Evolutionary conservation across 768 basidiomycete genomes (phyloP).

Genomic region (Panaeolus papilionaceus): DNA sequence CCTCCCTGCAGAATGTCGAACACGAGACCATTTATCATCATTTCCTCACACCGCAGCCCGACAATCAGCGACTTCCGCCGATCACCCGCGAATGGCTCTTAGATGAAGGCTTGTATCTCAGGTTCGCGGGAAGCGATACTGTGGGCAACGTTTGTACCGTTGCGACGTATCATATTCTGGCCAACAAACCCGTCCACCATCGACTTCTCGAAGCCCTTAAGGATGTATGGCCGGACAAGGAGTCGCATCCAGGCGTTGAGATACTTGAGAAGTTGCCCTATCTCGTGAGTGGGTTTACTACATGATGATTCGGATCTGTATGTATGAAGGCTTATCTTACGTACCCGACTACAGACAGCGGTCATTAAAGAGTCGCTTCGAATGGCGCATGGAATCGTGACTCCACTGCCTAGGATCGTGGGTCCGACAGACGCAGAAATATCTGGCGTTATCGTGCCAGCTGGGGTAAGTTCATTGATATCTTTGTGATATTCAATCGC

Average conservation of each 20-base stretch:
- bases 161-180: conserved; percentile 42
- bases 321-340: neutral
- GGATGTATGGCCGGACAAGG: conserved; percentile 48
- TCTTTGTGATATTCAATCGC: neutral
- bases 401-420: conserved; percentile 46
- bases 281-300: conserved; percentile 38
- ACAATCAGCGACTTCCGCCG: conserved; percentile 37
- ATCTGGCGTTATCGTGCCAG: conserved; percentile 41
- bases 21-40: conserved; percentile 47
- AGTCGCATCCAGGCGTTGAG: conserved; percentile 37
- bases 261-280: conserved; percentile 52
- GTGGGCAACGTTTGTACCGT: conserved; percentile 46
- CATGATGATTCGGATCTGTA: neutral
- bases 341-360: conserved; percentile 41
- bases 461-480: conserved; percentile 36
- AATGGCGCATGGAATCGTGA: conserved; percentile 45
- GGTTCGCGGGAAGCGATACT: conserved; percentile 52
- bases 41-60: conserved; percentile 38
- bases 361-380: conserved; percentile 54
- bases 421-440: conserved; percentile 40
- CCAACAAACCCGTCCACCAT: conserved; percentile 33
- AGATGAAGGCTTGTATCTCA: conserved; percentile 42
- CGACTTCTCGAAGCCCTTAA: conserved; percentile 39
- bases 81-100: conserved; percentile 40
- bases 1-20: conserved; percentile 34